Evolutionary conservation across 176 grass and related monocot genomes (phyloP).

Genomic region (Triticum monococcum): DNA sequence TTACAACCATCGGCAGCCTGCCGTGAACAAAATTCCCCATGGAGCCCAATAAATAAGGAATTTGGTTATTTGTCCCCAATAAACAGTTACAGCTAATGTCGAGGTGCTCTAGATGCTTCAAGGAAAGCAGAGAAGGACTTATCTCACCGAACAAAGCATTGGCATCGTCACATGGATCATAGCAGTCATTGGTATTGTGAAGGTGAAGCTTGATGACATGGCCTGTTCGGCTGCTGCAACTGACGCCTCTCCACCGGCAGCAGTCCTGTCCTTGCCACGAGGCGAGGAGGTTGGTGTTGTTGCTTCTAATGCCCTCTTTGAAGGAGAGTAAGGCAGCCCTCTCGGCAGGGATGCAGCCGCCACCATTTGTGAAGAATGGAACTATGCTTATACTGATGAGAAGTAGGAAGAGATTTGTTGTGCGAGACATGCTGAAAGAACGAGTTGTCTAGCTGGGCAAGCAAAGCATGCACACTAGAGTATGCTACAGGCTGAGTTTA

Average conservation of each 20-base stretch:
- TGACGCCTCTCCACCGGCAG: slow-evolving; percentile 34
- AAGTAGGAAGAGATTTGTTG: background rate
- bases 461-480: background rate
- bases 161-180: background rate
- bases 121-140: slow-evolving; percentile 26
- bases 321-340: slow-evolving; percentile 33
- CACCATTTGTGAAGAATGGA: background rate
- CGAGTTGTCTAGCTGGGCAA: background rate
- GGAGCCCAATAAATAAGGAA: slow-evolving; percentile 5
- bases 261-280: slow-evolving; percentile 25
- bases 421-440: background rate
- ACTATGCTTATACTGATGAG: background rate
- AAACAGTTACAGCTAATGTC: slow-evolving; percentile 42
- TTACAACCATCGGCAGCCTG: no score
- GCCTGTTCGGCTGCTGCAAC: slow-evolving; percentile 26
- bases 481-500: no score
- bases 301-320: background rate
- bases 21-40: background rate
- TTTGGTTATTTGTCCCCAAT: background rate
- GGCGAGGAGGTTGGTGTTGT: background rate
- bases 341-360: background rate
- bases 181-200: no score
- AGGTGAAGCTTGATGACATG: background rate
- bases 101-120: slow-evolving; percentile 8
- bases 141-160: slow-evolving; percentile 26